Evolutionary conservation across 2,329 filamentous ascomycete genomes (phyloP).

Genomic region (Lachnellula arida): DNA sequence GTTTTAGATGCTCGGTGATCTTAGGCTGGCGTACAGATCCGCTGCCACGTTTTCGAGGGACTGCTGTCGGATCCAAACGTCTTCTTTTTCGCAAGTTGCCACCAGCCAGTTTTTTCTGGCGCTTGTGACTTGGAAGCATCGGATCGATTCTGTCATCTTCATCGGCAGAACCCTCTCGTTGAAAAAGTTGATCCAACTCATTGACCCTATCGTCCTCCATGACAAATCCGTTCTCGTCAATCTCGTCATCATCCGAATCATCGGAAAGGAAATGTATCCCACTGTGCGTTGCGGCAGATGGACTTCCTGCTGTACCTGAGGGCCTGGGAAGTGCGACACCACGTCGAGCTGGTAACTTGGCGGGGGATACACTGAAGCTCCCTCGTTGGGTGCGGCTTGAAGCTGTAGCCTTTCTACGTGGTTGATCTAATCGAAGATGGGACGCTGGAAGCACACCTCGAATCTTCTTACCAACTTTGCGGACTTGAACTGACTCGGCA

Average conservation of each 20-base stretch:
- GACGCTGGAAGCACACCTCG: slow-evolving; percentile 62
- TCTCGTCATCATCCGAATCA: slow-evolving; percentile 23
- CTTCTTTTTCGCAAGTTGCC: slow-evolving; percentile 17
- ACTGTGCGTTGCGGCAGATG: neutral
- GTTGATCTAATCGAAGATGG: slow-evolving; percentile 57
- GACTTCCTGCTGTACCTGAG: neutral
- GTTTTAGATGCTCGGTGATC: slow-evolving; percentile 26
- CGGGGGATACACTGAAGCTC: slow-evolving; percentile 15
- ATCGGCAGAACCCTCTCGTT: slow-evolving; percentile 22
- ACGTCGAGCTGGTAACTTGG: slow-evolving; percentile 18
- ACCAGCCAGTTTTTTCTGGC: slow-evolving; percentile 10
- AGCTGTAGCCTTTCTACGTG: slow-evolving; percentile 33
- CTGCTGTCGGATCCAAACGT: slow-evolving; percentile 10
- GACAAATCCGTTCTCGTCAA: slow-evolving; percentile 10
- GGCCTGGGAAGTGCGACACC: slow-evolving; percentile 29
- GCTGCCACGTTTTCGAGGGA: neutral
- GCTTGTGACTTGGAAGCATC: slow-evolving; percentile 31
- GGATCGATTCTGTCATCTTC: slow-evolving; percentile 32
- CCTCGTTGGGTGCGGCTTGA: slow-evolving; percentile 7
- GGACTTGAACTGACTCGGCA: slow-evolving; percentile 27
- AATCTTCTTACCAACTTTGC: slow-evolving; percentile 36
- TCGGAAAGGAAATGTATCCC: slow-evolving; percentile 22
- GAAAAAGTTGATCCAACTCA: slow-evolving; percentile 16
- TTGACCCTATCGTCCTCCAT: slow-evolving; percentile 12
- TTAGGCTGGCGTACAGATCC: slow-evolving; percentile 20